Conservation (phyloP, 1,139 yeast species). For the Arxiozyma telluris region DNA sequence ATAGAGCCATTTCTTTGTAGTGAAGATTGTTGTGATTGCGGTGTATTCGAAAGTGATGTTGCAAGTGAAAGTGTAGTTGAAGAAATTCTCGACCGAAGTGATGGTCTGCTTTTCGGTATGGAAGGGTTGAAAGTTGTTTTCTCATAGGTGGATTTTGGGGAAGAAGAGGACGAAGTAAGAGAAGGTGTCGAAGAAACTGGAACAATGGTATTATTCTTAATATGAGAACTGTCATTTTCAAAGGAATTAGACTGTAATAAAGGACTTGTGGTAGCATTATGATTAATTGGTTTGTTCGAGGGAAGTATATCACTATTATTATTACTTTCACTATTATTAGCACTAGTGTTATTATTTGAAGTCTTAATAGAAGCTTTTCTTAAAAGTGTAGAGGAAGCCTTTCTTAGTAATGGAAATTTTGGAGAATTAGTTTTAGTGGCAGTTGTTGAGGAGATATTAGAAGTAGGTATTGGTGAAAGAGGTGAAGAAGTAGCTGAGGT, state of each 20-base stretch:
- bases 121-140: not conserved
- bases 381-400: conserved; percentile 28
- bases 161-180: not conserved
- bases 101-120: not conserved
- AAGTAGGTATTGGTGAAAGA: not conserved
- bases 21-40: conserved; percentile 2
- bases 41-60: not conserved
- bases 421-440: conserved; percentile 8
- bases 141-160: not conserved
- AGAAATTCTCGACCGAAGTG: not conserved
- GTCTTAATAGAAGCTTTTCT: conserved; percentile 22
- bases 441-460: not conserved
- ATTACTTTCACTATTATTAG: not conserved
- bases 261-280: not conserved
- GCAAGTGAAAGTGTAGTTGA: not conserved
- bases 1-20: conserved; percentile 3
- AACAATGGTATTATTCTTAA: not conserved
- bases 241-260: not conserved
- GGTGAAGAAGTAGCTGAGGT: not conserved
- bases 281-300: not conserved
- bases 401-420: conserved; percentile 21
- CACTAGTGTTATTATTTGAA: not conserved
- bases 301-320: not conserved
- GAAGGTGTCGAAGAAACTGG: not conserved
- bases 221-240: not conserved